phyloP scores from a whole-genome alignment of 192 early-diverging fungal genomes.

The Funneliformis mosseae region DNA sequence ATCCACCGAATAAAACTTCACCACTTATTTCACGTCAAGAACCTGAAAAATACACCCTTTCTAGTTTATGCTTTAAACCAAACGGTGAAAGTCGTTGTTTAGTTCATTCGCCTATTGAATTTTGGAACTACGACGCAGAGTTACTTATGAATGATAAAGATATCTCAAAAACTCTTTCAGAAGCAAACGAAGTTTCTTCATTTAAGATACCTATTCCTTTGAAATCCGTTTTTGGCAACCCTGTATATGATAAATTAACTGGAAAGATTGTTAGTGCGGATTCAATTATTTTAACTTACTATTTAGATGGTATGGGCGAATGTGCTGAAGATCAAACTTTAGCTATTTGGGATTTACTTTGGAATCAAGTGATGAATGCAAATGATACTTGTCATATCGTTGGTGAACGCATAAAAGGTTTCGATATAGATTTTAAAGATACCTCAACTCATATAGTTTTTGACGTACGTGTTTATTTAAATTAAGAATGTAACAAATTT shows the following conservation, averaged over 20 bases:
- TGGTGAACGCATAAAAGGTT: conserved; percentile 4
- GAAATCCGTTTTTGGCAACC: conserved; percentile 23
- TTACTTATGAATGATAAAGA: background rate
- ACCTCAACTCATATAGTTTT: conserved; percentile 50
- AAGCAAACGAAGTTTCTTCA: background rate
- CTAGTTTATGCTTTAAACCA: conserved; percentile 20
- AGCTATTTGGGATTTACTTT: conserved; percentile 51
- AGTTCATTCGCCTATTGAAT: conserved; percentile 61
- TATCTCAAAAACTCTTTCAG: conserved; percentile 14
- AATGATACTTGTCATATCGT: background rate
- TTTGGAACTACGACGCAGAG: conserved; percentile 40
- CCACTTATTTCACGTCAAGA: background rate
- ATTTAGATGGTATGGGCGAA: conserved; percentile 44
- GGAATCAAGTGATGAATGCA: conserved; percentile 35
- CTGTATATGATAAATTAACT: conserved; percentile 1
- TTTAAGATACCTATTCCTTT: conserved; percentile 18
- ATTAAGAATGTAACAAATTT: background rate
- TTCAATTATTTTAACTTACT: conserved; percentile 58
- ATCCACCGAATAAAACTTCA: background rate
- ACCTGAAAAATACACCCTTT: background rate
- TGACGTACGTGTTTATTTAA: conserved; percentile 34
- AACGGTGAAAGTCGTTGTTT: conserved; percentile 45
- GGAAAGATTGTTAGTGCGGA: conserved; percentile 41
- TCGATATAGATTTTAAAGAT: conserved; percentile 28
- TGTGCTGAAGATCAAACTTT: background rate